phyloP scores from a whole-genome alignment of 1,139 yeast genomes.

The Yamadazyma epiphylla region DNA sequence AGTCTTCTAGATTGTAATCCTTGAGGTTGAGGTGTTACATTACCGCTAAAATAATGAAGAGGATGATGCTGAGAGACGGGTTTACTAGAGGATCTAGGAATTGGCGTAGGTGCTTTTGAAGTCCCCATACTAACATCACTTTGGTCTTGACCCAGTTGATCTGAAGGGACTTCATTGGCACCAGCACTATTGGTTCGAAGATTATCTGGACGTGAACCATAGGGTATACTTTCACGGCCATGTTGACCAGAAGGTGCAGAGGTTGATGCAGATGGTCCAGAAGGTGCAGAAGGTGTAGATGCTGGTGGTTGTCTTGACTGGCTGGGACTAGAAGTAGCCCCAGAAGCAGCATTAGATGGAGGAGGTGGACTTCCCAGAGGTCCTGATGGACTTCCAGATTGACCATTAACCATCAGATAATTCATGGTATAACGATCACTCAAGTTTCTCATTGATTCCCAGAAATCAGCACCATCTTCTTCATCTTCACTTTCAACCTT shows the following conservation, averaged over 20 bases:
- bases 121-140: not conserved
- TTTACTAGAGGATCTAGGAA: conserved; percentile 10
- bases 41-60: conserved; percentile 27
- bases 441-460: conserved; percentile 65
- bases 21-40: conserved; percentile 17
- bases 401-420: too few species aligned
- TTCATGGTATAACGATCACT: conserved; percentile 16
- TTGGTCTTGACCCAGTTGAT: not conserved
- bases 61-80: conserved; percentile 53
- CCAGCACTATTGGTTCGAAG: too few species aligned
- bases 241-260: not conserved
- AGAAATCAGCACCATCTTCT: conserved; percentile 56
- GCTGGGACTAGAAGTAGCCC: not conserved
- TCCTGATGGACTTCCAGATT: conserved; percentile 1
- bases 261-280: not conserved
- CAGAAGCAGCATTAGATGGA: not conserved
- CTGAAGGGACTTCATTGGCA: not conserved
- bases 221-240: not conserved
- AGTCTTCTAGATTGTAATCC: not conserved
- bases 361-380: not conserved
- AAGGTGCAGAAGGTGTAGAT: not conserved
- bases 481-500: conserved; percentile 18
- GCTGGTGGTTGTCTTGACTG: conserved; percentile 4
- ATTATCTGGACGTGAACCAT: too few species aligned
- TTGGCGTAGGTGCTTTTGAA: not conserved